A percentile compares a stretch with the other conserved stretches of the same genome.
These are phyloP conservation scores for Mycena belliarum DNA, from an alignment of 768 basidiomycete genomes.

Conservation along the genomic window DNA sequence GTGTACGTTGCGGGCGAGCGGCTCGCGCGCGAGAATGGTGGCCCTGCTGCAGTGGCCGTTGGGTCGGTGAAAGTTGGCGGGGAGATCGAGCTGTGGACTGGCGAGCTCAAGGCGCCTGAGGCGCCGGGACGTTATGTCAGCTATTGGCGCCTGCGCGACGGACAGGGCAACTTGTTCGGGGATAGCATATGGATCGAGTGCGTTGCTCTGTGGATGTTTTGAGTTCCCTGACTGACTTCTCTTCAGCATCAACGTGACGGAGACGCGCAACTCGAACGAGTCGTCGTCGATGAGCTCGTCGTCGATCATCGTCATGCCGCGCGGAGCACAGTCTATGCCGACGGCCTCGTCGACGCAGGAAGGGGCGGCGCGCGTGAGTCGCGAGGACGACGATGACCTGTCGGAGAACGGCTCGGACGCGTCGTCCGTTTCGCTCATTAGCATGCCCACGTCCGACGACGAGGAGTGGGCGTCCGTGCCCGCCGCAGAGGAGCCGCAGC, in stretches of 20 bases:
- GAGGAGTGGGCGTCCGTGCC: slow-evolving; percentile 46
- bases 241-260: slow-evolving; percentile 66
- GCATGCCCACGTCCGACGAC: slow-evolving; percentile 56
- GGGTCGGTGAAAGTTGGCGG: slow-evolving; percentile 60
- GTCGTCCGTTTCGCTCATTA: slow-evolving; percentile 61
- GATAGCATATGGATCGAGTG: slow-evolving; percentile 81
- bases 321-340: slow-evolving; percentile 28
- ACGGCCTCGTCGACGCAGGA: slow-evolving; percentile 21
- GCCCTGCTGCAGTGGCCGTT: slow-evolving; percentile 41
- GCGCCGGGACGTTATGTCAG: slow-evolving; percentile 69
- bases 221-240: not conserved
- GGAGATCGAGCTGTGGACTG: slow-evolving; percentile 66
- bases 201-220: slow-evolving; percentile 30
- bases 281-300: slow-evolving; percentile 56
- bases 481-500: slow-evolving; percentile 27
- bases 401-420: slow-evolving; percentile 46
- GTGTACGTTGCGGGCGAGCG: slow-evolving; percentile 71
- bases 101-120: slow-evolving; percentile 83
- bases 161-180: slow-evolving; percentile 62
- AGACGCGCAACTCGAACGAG: slow-evolving; percentile 38
- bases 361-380: not conserved
- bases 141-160: slow-evolving; percentile 74
- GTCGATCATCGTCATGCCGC: slow-evolving; percentile 71
- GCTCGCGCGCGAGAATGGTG: slow-evolving; percentile 41
- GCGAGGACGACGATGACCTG: slow-evolving; percentile 31